Conservation (phyloP, 2,329 filamentous ascomycete species). For the Neophaeococcomyces mojaviensis region DNA sequence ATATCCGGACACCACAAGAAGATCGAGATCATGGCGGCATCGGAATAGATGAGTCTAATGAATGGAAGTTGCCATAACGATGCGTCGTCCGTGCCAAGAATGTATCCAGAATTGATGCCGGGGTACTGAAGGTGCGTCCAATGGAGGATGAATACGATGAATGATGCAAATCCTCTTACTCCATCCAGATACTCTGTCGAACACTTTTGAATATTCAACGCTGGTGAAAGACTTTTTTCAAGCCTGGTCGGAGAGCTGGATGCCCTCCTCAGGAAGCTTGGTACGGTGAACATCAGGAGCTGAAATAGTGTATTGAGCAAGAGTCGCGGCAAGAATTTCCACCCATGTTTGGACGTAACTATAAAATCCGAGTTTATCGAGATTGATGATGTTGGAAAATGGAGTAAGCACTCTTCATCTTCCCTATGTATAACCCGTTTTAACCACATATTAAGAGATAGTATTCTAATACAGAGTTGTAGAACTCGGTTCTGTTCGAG, state of each 20-base stretch:
- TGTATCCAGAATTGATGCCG: not conserved
- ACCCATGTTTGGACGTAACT: not conserved
- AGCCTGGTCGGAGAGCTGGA: not conserved
- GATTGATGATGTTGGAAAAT: not conserved
- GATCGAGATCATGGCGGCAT: slow-evolving; percentile 31
- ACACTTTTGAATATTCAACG: not conserved
- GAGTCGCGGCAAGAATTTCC: not conserved
- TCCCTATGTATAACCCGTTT: too few relatives aligned
- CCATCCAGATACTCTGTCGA: slow-evolving; percentile 20
- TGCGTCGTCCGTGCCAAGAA: not conserved
- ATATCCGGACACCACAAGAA: slow-evolving; percentile 45
- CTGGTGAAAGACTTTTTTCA: not conserved
- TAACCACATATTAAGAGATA: too few relatives aligned
- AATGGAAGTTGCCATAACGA: slow-evolving; percentile 7
- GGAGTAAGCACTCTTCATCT: not conserved
- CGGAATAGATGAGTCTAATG: slow-evolving; percentile 12
- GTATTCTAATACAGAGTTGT: too few relatives aligned
- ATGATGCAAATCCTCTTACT: slow-evolving; percentile 24
- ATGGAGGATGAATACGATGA: slow-evolving; percentile 24
- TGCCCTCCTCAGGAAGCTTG: not conserved
- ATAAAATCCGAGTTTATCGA: not conserved
- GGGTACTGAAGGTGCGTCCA: slow-evolving; percentile 3
- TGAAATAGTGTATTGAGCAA: not conserved
- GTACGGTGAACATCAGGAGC: not conserved
- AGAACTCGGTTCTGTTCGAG: too few relatives aligned